Conservation (phyloP, 257 asterid genomes). For the Cruciata laevipes region DNA sequence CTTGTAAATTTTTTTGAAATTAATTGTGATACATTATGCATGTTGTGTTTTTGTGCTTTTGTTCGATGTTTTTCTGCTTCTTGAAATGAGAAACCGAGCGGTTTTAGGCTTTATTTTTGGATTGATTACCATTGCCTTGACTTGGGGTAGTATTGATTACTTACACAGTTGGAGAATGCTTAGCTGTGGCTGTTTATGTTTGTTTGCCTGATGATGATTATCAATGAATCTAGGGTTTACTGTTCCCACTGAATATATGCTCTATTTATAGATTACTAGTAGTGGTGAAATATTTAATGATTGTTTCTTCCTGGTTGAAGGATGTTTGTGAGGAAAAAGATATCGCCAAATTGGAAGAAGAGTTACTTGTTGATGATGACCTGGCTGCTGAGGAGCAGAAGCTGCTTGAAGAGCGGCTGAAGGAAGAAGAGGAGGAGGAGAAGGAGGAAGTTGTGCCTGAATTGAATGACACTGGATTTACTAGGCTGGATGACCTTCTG, state of each 20-base stretch:
- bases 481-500: conserved; percentile 87
- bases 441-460: conserved; percentile 32
- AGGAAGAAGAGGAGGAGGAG: conserved; percentile 35
- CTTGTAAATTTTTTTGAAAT: neutral
- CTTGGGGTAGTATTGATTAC: no score
- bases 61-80: neutral
- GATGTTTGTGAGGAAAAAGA: conserved; percentile 44
- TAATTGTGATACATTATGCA: neutral
- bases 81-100: neutral
- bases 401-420: conserved; percentile 43
- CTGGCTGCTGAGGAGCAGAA: conserved; percentile 59
- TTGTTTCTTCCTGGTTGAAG: conserved; percentile 26
- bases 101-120: neutral
- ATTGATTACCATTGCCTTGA: no score
- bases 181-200: neutral
- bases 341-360: conserved; percentile 34
- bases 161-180: no score
- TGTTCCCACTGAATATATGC: neutral
- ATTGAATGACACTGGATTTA: conserved; percentile 61
- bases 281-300: neutral
- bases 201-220: neutral
- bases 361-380: conserved; percentile 23
- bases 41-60: neutral
- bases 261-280: neutral
- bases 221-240: neutral